Base-by-base conservation (phyloP, 139 green algal genomes). In the Picochlorum sp. region DNA sequence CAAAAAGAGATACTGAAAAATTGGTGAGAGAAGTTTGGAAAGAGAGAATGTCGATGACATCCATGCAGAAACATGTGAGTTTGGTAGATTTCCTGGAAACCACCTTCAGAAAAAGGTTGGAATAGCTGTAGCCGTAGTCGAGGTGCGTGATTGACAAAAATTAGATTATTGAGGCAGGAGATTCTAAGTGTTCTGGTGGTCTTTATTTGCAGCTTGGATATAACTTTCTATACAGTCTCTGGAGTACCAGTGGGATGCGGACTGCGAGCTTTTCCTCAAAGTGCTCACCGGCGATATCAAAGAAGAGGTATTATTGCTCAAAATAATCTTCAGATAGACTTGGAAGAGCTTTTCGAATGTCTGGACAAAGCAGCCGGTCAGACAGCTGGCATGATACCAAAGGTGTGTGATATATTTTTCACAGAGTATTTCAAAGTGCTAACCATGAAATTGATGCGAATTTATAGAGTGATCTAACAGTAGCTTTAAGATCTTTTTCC, bases 221-320 rank as follows among this genome's bases (percentile, higher is more conserved):
- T 70, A 86, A 82, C 54, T 69, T 88, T 23, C 37, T 88, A 44
- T 80, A 68, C 50, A 73, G 70, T 3, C 67, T 85, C 49, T 79
- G 78, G 70, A 76, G 72, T 82, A 82, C 51, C 61, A 55, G 28
- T 88, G 72, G 65, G 81, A 88, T 54, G 81, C 80, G 10, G 81
- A 88, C 73, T 85, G 80, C 62, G 74, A 85, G 58, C 78, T 88
- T 6, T 88, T 86, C 59, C 66, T 88, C 21, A 74, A 73, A 65
- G 76, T 88, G 18, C 62, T 88, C 32, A 62, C 49, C 28, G 73
- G 73, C 2, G 76, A 87, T 49, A 61, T 86, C 3, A 64, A 66
- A 51, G 81, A 88, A 50, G 79, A 83, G 3, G 79, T 88, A 44
- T 83, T 83, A 9, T 72, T 3, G 60, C 68, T 18, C 79, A 86